Conservation (phyloP, 768 basidiomycete genomes). For the Russula abietina region DNA sequence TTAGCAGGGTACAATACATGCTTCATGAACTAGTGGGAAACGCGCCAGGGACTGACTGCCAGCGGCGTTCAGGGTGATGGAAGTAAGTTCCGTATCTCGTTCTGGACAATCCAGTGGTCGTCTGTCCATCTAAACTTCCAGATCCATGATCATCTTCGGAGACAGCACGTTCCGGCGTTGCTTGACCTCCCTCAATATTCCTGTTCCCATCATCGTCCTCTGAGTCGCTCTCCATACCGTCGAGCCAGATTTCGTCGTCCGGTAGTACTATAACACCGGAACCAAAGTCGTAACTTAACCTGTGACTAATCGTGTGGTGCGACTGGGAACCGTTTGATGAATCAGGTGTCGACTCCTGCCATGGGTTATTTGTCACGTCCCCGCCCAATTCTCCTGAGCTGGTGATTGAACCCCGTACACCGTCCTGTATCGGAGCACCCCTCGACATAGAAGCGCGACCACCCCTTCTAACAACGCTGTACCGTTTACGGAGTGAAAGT, state of each 20-base stretch:
- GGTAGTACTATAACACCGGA: slow-evolving; percentile 87
- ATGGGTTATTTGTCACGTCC: slow-evolving; percentile 43
- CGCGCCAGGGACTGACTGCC: slow-evolving; percentile 53
- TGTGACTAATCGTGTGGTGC: slow-evolving; percentile 39
- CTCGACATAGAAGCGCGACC: slow-evolving; percentile 13
- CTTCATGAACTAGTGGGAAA: slow-evolving; percentile 33
- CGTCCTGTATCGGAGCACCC: slow-evolving; percentile 22
- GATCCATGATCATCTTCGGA: slow-evolving; percentile 21
- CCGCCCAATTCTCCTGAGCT: slow-evolving; percentile 5
- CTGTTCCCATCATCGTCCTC: slow-evolving; percentile 43
- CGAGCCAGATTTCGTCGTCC: slow-evolving; percentile 55
- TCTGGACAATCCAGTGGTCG: slow-evolving; percentile 27
- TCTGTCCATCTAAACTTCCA: slow-evolving; percentile 25
- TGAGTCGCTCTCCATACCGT: slow-evolving; percentile 38
- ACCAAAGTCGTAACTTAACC: slow-evolving; percentile 78
- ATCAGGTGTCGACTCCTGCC: slow-evolving; percentile 47
- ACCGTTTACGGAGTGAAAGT: slow-evolving; percentile 71
- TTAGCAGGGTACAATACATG: not conserved
- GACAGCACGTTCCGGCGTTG: slow-evolving; percentile 37
- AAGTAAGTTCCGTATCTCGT: slow-evolving; percentile 71
- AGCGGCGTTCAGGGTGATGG: slow-evolving; percentile 75
- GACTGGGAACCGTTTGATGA: slow-evolving; percentile 29
- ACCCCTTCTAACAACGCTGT: slow-evolving; percentile 45
- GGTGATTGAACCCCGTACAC: slow-evolving; percentile 7
- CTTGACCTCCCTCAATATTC: slow-evolving; percentile 27